Evolutionary conservation across 169 alveolate genomes (phyloP).

Genomic region (Plasmodium gonderi): DNA sequence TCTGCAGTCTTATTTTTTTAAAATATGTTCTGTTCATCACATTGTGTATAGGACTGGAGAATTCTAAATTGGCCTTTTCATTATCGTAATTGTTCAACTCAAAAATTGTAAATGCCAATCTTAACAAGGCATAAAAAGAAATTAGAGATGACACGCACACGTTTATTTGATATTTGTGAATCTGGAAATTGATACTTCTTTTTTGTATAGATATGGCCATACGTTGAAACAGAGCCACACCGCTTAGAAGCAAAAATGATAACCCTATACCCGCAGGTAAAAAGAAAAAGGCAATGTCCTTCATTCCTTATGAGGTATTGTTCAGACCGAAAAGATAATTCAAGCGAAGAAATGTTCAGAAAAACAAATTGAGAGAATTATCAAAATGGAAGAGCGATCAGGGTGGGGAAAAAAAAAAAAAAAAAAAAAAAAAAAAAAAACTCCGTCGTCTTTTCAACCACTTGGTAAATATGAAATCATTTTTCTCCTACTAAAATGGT

Average conservation of each 20-base stretch:
- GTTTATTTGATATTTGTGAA: constrained; percentile 11
- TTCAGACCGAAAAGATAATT: too few species aligned
- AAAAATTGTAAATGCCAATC: constrained; percentile 18
- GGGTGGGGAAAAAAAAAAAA: not conserved
- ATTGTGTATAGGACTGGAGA: not conserved
- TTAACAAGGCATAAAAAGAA: constrained; percentile 42
- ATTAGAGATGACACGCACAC: constrained; percentile 37
- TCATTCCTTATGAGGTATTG: constrained; percentile 11
- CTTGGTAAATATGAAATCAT: too few species aligned
- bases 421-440: not conserved
- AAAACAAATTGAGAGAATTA: too few species aligned
- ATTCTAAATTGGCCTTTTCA: not conserved
- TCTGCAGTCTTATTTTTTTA: constrained; percentile 60
- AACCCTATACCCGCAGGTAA: constrained; percentile 45
- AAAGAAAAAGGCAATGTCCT: constrained; percentile 61
- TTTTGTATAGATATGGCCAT: constrained; percentile 56
- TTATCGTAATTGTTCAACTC: constrained; percentile 4
- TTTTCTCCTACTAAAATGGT: too few species aligned
- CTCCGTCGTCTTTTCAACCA: not conserved
- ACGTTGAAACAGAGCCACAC: constrained; percentile 56
- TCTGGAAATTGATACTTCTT: constrained; percentile 45
- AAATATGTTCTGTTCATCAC: constrained; percentile 18
- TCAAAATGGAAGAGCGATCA: too few species aligned
- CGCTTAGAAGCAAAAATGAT: constrained; percentile 44
- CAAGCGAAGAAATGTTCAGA: too few species aligned